Base-by-base conservation (phyloP, 2,329 filamentous ascomycete species). In the Talaromyces sp. region DNA sequence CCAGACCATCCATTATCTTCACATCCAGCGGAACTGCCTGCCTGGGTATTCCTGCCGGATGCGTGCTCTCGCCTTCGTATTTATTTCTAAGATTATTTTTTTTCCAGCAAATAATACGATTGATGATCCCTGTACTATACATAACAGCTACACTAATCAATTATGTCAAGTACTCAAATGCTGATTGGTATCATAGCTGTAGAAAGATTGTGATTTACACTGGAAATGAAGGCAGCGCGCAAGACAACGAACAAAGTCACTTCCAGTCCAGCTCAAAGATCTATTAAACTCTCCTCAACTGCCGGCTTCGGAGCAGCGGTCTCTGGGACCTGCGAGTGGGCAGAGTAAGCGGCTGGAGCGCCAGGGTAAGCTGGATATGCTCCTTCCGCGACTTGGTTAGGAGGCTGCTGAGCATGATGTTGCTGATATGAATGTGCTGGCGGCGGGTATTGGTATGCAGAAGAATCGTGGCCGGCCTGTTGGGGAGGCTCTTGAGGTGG, bases 241-340 rank as follows among this genome's bases (percentile, higher is more conserved):
- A 31, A 31, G 11, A 33, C 19, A 33, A 63, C 56, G 61, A 58
- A 62, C 7, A 31, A 67, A 27, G 52, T 45, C 19, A 60, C 43
- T 14, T 31, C 56, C 56, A 43, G 47, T 43, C n/a, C n/a, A n/a
- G 61, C 41, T 63, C 70, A 75, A 65, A 75, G 67, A 63, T 75
- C 73, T 65, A 75, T 75, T 60, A 75, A 62, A 64, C 72, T 74
- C 65, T 75, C 73, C 52, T 75, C 73, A 13, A 72, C 71, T 6
- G 66, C 67, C 2, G 72, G 71, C 45, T 69, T 70, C 31, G 71
- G 58, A 9, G 68, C 66, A 10, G 68, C 35, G 33, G 72, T 64
- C 54, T 71, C 70, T 65, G 70, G 67, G 39, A 68, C 63, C 27
- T 70, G 70, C 48, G 62, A 62, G 16, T 67, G 67, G n/a, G 64